These are phyloP conservation scores for Yarrowia galli DNA, from an alignment of 1,139 yeast genomes.

Conservation along the genomic window DNA sequence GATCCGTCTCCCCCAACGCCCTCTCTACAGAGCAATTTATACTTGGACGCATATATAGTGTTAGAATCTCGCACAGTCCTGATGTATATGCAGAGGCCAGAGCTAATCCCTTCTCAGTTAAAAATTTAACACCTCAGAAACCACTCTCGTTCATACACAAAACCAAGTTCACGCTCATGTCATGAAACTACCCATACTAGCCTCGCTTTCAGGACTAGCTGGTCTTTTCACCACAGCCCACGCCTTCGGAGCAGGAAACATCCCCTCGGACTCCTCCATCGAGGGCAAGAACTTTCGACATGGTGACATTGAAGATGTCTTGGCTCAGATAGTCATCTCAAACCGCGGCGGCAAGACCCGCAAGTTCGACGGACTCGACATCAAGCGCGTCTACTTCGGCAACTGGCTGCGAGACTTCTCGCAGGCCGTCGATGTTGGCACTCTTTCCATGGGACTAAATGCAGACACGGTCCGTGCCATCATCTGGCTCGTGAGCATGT, in stretches of 20 bases:
- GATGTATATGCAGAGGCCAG: conserved; percentile 23
- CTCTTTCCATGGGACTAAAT: conserved; percentile 43
- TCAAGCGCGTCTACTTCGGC: conserved; percentile 46
- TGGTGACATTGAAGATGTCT: conserved; percentile 46
- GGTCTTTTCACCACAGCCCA: conserved; percentile 31
- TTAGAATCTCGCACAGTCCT: conserved; percentile 19
- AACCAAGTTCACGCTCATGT: conserved; percentile 27
- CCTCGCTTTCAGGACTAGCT: conserved; percentile 36
- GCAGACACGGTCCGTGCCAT: conserved; percentile 44
- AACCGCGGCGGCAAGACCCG: conserved; percentile 43
- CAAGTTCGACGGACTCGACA: conserved; percentile 44
- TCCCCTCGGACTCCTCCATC: conserved; percentile 45
- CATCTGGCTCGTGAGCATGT: conserved; percentile 45
- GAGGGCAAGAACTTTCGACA: conserved; percentile 46
- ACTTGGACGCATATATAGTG: conserved; percentile 19
- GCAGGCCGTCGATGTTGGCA: conserved; percentile 47
- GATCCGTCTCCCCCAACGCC: neutral
- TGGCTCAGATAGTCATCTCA: conserved; percentile 42
- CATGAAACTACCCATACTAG: conserved; percentile 36
- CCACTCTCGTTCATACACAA: conserved; percentile 30
- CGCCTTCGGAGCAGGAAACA: conserved; percentile 48
- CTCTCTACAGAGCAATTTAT: conserved; percentile 20
- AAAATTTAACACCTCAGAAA: conserved; percentile 32
- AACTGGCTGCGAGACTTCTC: conserved; percentile 48
- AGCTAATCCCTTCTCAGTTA: conserved; percentile 28